Evolutionary conservation across 2,329 filamentous ascomycete species (phyloP).

Genomic region (Aspergillus luchuensis): DNA sequence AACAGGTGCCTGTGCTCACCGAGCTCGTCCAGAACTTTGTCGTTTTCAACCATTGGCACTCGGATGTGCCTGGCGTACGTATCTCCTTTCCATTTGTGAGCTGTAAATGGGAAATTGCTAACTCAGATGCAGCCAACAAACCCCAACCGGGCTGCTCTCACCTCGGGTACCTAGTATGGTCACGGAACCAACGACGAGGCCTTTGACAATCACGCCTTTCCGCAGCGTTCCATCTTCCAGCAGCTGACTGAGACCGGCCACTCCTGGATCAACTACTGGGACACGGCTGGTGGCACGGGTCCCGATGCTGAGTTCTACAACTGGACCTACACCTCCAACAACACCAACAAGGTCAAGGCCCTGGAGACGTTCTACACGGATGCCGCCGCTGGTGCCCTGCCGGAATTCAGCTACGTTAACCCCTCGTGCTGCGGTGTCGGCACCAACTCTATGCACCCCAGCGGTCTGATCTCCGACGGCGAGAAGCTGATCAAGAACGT

Average conservation of each 20-base stretch:
- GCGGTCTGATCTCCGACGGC: slow-evolving; percentile 39
- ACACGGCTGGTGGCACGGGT: slow-evolving; percentile 25
- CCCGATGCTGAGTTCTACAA: slow-evolving; percentile 38
- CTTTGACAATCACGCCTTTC: slow-evolving; percentile 30
- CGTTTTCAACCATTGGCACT: slow-evolving; percentile 51
- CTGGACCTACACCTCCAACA: slow-evolving; percentile 36
- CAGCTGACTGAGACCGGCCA: slow-evolving; percentile 35
- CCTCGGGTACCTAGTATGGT: slow-evolving; percentile 36
- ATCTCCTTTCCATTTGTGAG: background rate
- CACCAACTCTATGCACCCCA: slow-evolving; percentile 41
- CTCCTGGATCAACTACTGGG: slow-evolving; percentile 41
- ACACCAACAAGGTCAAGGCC: slow-evolving; percentile 32
- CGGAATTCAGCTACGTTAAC: slow-evolving; percentile 41
- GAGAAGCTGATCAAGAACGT: slow-evolving; percentile 40
- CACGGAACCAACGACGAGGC: slow-evolving; percentile 37
- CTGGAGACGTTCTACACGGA: slow-evolving; percentile 39
- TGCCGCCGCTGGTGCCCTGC: slow-evolving; percentile 33
- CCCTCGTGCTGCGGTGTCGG: slow-evolving; percentile 44
- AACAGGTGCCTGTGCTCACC: slow-evolving; percentile 47
- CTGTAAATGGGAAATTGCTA: background rate
- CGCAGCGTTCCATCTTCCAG: slow-evolving; percentile 45
- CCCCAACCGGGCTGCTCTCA: slow-evolving; percentile 43
- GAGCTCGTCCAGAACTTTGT: slow-evolving; percentile 45
- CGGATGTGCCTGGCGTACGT: slow-evolving; percentile 46
- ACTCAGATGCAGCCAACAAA: slow-evolving; percentile 41